Percentiles rank a stretch among this genome's conserved stretches.
phyloP scores from a whole-genome alignment of 768 basidiomycete species.

The Mycena pura region DNA sequence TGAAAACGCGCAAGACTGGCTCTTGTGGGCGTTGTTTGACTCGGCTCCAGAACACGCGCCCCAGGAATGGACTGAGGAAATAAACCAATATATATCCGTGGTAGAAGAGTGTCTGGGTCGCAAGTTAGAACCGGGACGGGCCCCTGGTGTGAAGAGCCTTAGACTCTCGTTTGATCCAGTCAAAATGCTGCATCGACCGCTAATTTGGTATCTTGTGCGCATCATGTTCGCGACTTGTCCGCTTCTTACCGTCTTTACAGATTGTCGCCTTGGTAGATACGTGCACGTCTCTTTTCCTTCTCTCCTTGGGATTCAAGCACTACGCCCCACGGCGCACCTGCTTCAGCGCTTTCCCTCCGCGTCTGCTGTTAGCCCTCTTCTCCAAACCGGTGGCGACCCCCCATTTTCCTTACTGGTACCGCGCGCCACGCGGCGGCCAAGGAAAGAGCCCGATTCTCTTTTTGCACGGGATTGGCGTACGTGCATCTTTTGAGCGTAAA shows the following conservation, averaged over 20 bases:
- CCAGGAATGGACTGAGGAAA: slow-evolving; percentile 55
- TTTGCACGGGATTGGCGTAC: slow-evolving; percentile 72
- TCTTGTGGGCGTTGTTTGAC: slow-evolving; percentile 70
- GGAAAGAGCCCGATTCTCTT: slow-evolving; percentile 64
- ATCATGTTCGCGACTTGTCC: background rate
- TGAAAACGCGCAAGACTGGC: slow-evolving; percentile 63
- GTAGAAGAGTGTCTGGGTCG: slow-evolving; percentile 50
- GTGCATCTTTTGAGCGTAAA: slow-evolving; percentile 21
- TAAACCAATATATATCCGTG: slow-evolving; percentile 50
- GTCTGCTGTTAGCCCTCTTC: slow-evolving; percentile 50
- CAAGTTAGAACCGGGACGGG: slow-evolving; percentile 48
- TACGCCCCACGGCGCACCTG: slow-evolving; percentile 43
- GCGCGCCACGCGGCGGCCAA: slow-evolving; percentile 43
- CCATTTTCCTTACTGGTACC: slow-evolving; percentile 47
- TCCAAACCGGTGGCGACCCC: slow-evolving; percentile 50
- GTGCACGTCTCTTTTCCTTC: slow-evolving; percentile 46
- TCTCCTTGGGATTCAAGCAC: slow-evolving; percentile 59
- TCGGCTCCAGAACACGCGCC: slow-evolving; percentile 38
- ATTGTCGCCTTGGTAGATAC: slow-evolving; percentile 60
- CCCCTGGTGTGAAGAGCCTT: slow-evolving; percentile 49
- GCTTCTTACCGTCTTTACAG: slow-evolving; percentile 37
- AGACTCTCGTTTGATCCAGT: slow-evolving; percentile 65
- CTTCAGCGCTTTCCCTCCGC: slow-evolving; percentile 59
- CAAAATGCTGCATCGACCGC: slow-evolving; percentile 58
- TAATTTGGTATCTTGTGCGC: slow-evolving; percentile 70